These are phyloP conservation scores for Rhytidiadelphus loreus DNA, from an alignment of 225 moss, liverwort and hornwort genomes.

Conservation along the genomic window DNA sequence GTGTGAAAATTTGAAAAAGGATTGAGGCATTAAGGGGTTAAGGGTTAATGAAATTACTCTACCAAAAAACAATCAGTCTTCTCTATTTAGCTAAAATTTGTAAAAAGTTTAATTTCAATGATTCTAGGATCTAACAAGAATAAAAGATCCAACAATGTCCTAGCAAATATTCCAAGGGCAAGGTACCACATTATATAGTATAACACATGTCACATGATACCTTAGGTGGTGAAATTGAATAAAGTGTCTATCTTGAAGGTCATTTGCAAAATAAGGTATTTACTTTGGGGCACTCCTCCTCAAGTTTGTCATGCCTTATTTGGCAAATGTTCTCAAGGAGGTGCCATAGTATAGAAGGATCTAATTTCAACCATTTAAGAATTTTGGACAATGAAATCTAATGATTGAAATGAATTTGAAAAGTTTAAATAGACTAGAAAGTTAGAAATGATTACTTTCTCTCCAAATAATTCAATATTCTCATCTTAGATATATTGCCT, in stretches of 20 bases:
- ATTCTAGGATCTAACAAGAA: not conserved
- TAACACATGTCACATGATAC: not conserved
- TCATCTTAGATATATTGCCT: no score
- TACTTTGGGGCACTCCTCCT: fast-evolving
- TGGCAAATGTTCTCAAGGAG: not conserved
- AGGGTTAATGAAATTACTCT: not conserved
- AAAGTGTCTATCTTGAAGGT: not conserved
- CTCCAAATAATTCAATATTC: not conserved
- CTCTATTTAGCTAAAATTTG: not conserved
- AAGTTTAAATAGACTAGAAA: not conserved
- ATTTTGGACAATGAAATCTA: not conserved
- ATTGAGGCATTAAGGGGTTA: no score
- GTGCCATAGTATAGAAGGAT: not conserved
- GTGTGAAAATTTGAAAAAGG: no score
- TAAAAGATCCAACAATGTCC: not conserved
- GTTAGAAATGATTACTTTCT: not conserved
- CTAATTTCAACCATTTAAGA: not conserved
- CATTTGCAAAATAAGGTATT: not conserved
- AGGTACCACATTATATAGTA: not conserved
- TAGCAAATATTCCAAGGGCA: not conserved
- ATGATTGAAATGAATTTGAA: not conserved
- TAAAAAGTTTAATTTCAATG: not conserved
- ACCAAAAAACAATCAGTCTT: not conserved
- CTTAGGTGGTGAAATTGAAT: not conserved
- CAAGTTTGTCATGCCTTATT: not conserved